Percentiles rank a stretch among this genome's conserved stretches.
Conservation (phyloP, 1,284 basidiomycete species). For the Cutaneotrichosporon arboriforme region DNA sequence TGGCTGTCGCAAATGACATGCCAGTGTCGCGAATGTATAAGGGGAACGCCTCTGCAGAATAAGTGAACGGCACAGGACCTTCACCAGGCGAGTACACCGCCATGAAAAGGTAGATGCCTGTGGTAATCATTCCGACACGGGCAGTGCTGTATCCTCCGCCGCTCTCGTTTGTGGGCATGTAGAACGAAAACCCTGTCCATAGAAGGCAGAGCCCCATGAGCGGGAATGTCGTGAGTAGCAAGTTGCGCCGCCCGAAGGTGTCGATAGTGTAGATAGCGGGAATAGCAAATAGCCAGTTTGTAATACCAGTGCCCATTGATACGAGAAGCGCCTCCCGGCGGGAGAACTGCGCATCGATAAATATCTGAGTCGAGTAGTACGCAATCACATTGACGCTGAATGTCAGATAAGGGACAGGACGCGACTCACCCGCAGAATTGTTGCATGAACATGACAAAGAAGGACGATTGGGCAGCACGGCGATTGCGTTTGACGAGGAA, state of each 20-base stretch:
- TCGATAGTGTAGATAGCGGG: conserved; percentile 31
- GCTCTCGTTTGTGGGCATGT: neutral
- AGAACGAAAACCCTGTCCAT: conserved; percentile 44
- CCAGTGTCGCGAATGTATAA: conserved; percentile 49
- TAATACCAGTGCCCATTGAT: conserved; percentile 58
- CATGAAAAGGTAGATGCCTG: conserved; percentile 15
- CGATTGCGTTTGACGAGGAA: conserved; percentile 69
- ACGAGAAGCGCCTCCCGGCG: conserved; percentile 52
- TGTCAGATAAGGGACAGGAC: conserved; percentile 2
- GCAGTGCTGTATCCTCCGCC: conserved; percentile 15
- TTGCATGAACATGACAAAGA: conserved; percentile 63
- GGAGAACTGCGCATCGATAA: conserved; percentile 52
- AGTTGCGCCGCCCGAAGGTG: conserved; percentile 60
- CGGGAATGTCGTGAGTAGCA: conserved; percentile 59
- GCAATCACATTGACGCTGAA: conserved; percentile 2
- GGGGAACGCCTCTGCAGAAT: conserved; percentile 50
- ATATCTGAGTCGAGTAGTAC: conserved; percentile 57
- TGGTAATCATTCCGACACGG: conserved; percentile 41
- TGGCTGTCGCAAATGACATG: conserved; percentile 49
- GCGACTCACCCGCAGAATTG: conserved; percentile 34
- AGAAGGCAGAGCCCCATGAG: conserved; percentile 47
- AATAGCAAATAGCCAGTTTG: conserved; percentile 27
- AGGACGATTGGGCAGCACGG: conserved; percentile 63
- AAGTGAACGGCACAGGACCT: conserved; percentile 63
- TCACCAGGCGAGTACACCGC: conserved; percentile 51